These are phyloP conservation scores for Candida lessepsii DNA, from an alignment of 805 yeast species.

Conservation along the genomic window DNA sequence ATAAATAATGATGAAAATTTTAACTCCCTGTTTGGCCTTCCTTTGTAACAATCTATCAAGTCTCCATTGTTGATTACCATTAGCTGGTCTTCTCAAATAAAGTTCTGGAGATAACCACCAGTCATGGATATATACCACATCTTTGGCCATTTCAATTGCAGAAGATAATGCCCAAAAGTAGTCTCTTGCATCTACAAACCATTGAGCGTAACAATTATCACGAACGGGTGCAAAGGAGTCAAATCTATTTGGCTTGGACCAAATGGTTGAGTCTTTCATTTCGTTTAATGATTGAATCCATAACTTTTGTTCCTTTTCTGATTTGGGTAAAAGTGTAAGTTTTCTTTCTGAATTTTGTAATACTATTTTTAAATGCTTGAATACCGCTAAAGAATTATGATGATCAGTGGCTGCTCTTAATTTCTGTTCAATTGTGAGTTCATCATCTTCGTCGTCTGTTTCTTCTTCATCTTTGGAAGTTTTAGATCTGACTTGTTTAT, in stretches of 20 bases:
- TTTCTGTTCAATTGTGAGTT: conserved; percentile 26
- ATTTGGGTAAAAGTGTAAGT: conserved; percentile 65
- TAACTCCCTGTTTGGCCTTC: conserved; percentile 93
- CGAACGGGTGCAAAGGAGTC: conserved; percentile 92
- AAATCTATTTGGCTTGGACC: conserved; percentile 76
- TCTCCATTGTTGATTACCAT: conserved; percentile 93
- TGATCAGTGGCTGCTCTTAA: conserved; percentile 9
- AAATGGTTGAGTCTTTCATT: conserved; percentile 66
- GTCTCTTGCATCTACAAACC: conserved; percentile 96
- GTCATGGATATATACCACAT: conserved; percentile 90
- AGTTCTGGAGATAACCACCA: conserved; percentile 99
- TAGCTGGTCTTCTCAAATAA: conserved; percentile 89
- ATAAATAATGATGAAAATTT: conserved; percentile 86
- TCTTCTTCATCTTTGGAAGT: conserved; percentile 23
- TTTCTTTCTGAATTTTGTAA: conserved; percentile 78
- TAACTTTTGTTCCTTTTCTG: conserved; percentile 58
- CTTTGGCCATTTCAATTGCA: conserved; percentile 90
- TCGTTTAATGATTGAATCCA: conserved; percentile 76
- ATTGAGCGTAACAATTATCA: conserved; percentile 82
- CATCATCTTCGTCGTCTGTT: conserved; percentile 46
- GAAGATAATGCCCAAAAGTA: conserved; percentile 94
- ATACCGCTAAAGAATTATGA: conserved; percentile 42
- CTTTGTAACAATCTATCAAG: conserved; percentile 83
- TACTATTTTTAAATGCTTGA: conserved; percentile 51
- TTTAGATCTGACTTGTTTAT: conserved; percentile 37